These are phyloP conservation scores for Scheffersomyces coipomensis DNA, from an alignment of 805 yeast species.

Conservation along the genomic window DNA sequence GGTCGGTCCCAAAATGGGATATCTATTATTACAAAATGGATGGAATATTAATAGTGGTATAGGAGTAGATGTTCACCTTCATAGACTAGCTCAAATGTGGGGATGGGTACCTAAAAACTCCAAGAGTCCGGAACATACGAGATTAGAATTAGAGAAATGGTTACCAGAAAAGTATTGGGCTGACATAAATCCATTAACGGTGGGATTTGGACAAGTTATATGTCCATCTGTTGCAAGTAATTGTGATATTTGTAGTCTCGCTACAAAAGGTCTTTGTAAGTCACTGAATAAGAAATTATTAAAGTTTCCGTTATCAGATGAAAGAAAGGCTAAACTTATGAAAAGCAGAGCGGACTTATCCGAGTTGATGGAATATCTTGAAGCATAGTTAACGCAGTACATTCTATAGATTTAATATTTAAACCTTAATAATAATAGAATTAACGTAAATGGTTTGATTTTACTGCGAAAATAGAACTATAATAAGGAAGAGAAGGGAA, in stretches of 20 bases:
- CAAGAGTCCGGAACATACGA: slow-evolving; percentile 72
- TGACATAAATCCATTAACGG: slow-evolving; percentile 81
- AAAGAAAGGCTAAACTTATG: slow-evolving; percentile 24
- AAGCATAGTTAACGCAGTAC: too few species aligned
- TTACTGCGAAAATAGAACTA: too few species aligned
- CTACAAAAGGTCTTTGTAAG: slow-evolving; percentile 53
- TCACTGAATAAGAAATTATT: slow-evolving; percentile 50
- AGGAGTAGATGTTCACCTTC: slow-evolving; percentile 94
- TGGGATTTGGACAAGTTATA: slow-evolving; percentile 90
- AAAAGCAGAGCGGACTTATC: slow-evolving; percentile 33
- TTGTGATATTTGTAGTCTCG: slow-evolving; percentile 70
- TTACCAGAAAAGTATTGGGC: slow-evolving; percentile 73
- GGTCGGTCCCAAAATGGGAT: slow-evolving; percentile 96
- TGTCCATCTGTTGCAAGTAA: slow-evolving; percentile 70
- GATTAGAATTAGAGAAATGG: slow-evolving; percentile 70
- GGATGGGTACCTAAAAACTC: slow-evolving; percentile 59
- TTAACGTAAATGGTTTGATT: too few species aligned
- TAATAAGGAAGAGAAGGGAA: too few species aligned
- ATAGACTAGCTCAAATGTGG: slow-evolving; percentile 77
- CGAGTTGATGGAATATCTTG: slow-evolving; percentile 6
- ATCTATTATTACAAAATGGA: slow-evolving; percentile 72
- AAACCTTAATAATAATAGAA: too few species aligned
- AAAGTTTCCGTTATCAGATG: slow-evolving; percentile 20
- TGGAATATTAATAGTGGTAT: slow-evolving; percentile 79
- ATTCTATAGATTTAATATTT: too few species aligned